Base-by-base conservation (phyloP, 805 yeast genomes). In the Priceomyces carsonii region DNA sequence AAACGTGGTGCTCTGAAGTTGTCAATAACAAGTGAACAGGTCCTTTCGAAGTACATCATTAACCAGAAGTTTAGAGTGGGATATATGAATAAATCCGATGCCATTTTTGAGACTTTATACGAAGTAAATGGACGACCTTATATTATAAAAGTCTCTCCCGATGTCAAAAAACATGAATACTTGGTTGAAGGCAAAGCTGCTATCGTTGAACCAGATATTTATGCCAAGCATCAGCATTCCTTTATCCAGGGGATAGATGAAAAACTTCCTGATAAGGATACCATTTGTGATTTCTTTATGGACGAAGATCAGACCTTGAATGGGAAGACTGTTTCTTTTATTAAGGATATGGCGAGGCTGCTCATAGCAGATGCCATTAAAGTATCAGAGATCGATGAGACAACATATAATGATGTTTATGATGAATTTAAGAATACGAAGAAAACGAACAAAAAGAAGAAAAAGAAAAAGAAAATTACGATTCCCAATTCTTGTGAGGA, bases 201-300 rank as follows among this genome's bases (percentile, higher is more conserved):
- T n/a, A 75, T 84, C 3, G 69, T 82, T 1, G 83, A 79, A 16
- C 57, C 69, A 1, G 82, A 84, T 50, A 53, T 78, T 17, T 59
- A 55, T 33, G 87, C 93, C 1, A 69, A 70, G 33, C 75, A 78
- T 29, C 85, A 81, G 47, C 69, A 78, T 45, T 77, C 90, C 0
- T 75, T 74, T 18, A 76, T 87, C 8, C 87, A 84, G 39, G 88
- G 85, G 1, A 66, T 84, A 2, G 77, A 76, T 37, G 47, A 60
- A 12, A 47, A 73, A 8, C 43, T 83, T 1, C 63, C 67, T 9
- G 23, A 48, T 20, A 60, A 59, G 49, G 61, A 61, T 31, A 39
- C 51, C 18, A 42, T 65, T 13, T 69, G 67, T 48, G 65, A 64
- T 3, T 48, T 70, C 8, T 40, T 77, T 6, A 27, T 65, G 34